These are phyloP conservation scores for Ophiocordyceps unilateralis DNA, from an alignment of 2,329 filamentous ascomycete genomes.

Conservation along the genomic window DNA sequence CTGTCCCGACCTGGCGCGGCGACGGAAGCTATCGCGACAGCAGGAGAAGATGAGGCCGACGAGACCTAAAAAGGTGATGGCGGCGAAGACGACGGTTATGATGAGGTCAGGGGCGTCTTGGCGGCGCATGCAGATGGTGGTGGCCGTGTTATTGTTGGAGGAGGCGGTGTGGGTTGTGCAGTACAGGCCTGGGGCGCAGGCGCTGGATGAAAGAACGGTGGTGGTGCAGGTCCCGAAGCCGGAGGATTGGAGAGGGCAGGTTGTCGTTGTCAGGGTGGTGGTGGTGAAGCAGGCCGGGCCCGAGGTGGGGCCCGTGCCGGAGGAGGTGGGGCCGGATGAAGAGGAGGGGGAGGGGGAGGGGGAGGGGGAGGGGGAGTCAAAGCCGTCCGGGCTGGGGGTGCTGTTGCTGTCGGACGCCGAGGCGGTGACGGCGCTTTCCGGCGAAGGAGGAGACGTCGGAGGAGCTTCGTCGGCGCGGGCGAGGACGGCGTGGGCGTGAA, in stretches of 20 bases:
- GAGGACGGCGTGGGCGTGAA: too few species aligned
- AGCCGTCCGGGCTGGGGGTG: too few species aligned
- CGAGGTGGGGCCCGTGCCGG: conserved; percentile 3
- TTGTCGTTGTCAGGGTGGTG: conserved; percentile 14
- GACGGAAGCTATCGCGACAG: conserved; percentile 30
- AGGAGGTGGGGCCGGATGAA: background rate
- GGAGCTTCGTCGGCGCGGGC: too few species aligned
- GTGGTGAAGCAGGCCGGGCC: conserved; percentile 20
- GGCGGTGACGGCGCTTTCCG: too few species aligned
- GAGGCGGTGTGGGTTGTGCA: conserved; percentile 21
- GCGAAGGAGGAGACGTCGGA: too few species aligned
- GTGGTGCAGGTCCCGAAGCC: conserved; percentile 21
- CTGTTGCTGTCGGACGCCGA: too few species aligned
- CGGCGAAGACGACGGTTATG: conserved; percentile 26
- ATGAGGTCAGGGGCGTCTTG: conserved; percentile 17
- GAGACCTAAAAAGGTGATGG: conserved; percentile 26
- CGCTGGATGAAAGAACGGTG: conserved; percentile 15
- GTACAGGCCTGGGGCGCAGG: conserved; percentile 25
- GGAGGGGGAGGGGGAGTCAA: background rate
- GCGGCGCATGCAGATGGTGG: conserved; percentile 22
- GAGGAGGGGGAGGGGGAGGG: background rate
- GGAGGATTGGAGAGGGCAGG: conserved; percentile 22
- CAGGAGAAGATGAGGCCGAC: conserved; percentile 29
- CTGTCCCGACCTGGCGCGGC: conserved; percentile 29
- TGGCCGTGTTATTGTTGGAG: conserved; percentile 6